Percentiles rank a stretch among this genome's conserved stretches.
phyloP scores from a whole-genome alignment of 805 yeast species.

The Cyberlindnera sargentensis region DNA sequence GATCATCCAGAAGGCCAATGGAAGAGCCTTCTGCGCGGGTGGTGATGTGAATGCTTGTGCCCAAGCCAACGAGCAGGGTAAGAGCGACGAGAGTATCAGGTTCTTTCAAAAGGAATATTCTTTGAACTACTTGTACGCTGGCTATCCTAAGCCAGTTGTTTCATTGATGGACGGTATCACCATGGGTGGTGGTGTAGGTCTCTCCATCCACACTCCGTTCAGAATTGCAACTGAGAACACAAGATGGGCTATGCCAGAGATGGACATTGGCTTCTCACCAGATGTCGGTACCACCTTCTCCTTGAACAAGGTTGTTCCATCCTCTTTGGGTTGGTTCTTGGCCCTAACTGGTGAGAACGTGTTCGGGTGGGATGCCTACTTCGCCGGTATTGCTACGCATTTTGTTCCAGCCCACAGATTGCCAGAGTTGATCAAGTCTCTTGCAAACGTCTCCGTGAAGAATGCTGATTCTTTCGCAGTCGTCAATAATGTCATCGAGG shows the following conservation, averaged over 20 bases:
- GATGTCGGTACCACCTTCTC: slow-evolving; percentile 95
- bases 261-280: slow-evolving; percentile 92
- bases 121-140: slow-evolving; percentile 69
- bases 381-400: slow-evolving; percentile 87
- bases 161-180: slow-evolving; percentile 85
- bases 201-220: slow-evolving; percentile 85
- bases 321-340: slow-evolving; percentile 75
- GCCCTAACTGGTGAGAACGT: slow-evolving; percentile 82
- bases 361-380: slow-evolving; percentile 71
- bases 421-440: slow-evolving; percentile 53
- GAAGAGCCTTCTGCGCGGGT: slow-evolving; percentile 80
- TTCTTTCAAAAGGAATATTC: slow-evolving; percentile 80
- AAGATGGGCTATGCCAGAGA: slow-evolving; percentile 94
- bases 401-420: slow-evolving; percentile 66
- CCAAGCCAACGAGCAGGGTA: slow-evolving; percentile 40
- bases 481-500: slow-evolving; percentile 70
- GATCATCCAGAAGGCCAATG: slow-evolving; percentile 58
- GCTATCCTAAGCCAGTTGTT: slow-evolving; percentile 84
- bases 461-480: slow-evolving; percentile 28
- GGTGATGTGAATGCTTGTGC: slow-evolving; percentile 91
- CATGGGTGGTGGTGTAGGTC: slow-evolving; percentile 98
- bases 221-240: slow-evolving; percentile 91
- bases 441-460: slow-evolving; percentile 36
- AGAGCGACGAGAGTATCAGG: slow-evolving; percentile 43
- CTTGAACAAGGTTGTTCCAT: slow-evolving; percentile 67